Percentiles rank a stretch among this genome's conserved stretches.
Evolutionary conservation across 2,329 filamentous ascomycete species (phyloP).

Genomic region (Trichoderma arundinaceum): DNA sequence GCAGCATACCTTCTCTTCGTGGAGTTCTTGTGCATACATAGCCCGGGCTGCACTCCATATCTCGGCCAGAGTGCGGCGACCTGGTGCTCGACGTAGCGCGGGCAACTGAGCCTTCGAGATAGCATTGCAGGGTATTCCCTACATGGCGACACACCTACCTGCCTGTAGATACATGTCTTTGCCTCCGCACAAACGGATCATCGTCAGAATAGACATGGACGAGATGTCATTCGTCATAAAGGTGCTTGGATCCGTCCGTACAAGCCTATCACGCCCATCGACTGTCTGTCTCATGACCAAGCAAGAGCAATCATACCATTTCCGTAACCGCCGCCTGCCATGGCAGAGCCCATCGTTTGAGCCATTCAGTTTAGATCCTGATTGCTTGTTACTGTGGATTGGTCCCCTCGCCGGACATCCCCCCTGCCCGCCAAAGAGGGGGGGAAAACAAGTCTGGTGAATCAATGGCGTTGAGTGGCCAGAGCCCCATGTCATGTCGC

Average conservation of each 20-base stretch:
- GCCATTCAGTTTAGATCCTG: slow-evolving; percentile 3
- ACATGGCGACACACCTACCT: slow-evolving; percentile 1
- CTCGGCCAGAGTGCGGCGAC: no score
- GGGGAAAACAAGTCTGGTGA: slow-evolving; percentile 1
- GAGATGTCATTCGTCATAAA: slow-evolving; percentile 17
- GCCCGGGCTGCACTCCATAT: no score
- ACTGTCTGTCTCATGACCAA: slow-evolving; percentile 22
- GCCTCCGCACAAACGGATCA: slow-evolving; percentile 6
- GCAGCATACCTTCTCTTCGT: background rate
- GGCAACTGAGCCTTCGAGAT: background rate
- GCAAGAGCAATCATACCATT: slow-evolving; percentile 23
- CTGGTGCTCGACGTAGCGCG: background rate
- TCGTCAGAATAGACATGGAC: background rate
- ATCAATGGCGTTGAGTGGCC: slow-evolving; percentile 7
- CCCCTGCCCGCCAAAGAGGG: slow-evolving; percentile 19
- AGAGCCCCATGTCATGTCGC: slow-evolving; percentile 20
- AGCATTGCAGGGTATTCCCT: slow-evolving; percentile 21
- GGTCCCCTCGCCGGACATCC: slow-evolving; percentile 12
- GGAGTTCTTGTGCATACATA: background rate
- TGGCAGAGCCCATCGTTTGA: background rate
- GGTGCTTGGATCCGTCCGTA: background rate
- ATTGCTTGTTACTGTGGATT: slow-evolving; percentile 1
- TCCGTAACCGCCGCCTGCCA: slow-evolving; percentile 7
- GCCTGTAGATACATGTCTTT: background rate
- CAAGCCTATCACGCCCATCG: slow-evolving; percentile 5